These are phyloP conservation scores for Agarophyton chilense DNA, from an alignment of 23 red algal species.

Conservation along the genomic window DNA sequence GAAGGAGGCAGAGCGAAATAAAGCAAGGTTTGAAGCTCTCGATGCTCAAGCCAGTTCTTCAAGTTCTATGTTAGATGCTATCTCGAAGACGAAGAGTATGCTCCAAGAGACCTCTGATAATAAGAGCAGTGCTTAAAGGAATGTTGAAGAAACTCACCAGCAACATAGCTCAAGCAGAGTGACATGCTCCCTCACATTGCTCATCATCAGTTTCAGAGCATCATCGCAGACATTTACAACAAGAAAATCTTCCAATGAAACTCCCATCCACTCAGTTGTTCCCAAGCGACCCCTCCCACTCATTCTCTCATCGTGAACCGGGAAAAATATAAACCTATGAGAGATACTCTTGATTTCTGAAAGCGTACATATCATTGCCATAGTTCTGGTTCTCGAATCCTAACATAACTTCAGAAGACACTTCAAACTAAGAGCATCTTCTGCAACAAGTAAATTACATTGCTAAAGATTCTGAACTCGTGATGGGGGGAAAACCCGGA, in stretches of 20 bases:
- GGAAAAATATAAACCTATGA: neutral
- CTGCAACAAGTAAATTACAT: neutral
- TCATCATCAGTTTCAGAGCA: conserved; percentile 66
- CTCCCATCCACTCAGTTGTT: neutral
- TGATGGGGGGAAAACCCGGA: conserved; percentile 45
- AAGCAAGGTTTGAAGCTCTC: too few relatives aligned
- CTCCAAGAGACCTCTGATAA: too few relatives aligned
- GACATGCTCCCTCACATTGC: conserved; percentile 97
- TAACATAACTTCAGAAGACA: too few relatives aligned
- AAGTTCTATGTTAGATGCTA: too few relatives aligned
- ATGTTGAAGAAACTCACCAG: too few relatives aligned
- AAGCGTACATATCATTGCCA: too few relatives aligned
- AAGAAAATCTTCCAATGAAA: neutral
- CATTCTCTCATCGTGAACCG: neutral
- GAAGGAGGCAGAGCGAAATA: too few relatives aligned
- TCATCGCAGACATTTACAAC: neutral
- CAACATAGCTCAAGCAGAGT: conserved; percentile 82
- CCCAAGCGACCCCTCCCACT: neutral
- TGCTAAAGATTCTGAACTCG: conserved; percentile 11
- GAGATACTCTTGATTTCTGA: neutral
- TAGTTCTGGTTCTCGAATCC: too few relatives aligned
- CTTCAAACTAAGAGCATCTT: neutral
- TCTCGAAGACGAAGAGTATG: too few relatives aligned
- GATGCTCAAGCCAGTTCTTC: too few relatives aligned
- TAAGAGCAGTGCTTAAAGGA: too few relatives aligned